These are phyloP conservation scores for Solanum ossicruentum DNA, from an alignment of 257 asterid genomes.

Conservation along the genomic window DNA sequence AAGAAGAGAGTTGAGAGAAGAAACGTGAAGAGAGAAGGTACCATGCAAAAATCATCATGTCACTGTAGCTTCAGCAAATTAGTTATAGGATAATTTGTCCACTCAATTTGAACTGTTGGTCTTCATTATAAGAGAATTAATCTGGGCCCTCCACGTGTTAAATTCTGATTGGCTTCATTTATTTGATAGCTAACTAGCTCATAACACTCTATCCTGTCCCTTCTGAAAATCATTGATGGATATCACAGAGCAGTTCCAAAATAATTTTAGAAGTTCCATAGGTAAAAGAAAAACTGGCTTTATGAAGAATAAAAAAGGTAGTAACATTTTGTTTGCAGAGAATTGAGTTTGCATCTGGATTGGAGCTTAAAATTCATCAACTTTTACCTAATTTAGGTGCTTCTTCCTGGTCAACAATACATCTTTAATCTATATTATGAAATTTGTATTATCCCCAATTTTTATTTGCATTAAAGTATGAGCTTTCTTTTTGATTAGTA, in stretches of 20 bases:
- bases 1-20: too few species aligned
- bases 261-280: neutral
- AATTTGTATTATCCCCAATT: neutral
- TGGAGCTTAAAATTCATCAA: neutral
- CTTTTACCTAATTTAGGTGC: neutral
- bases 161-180: too few species aligned
- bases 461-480: neutral
- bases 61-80: too few species aligned
- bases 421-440: neutral
- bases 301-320: neutral
- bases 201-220: neutral
- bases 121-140: too few species aligned
- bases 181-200: too few species aligned
- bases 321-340: neutral
- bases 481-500: neutral
- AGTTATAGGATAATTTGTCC: too few species aligned
- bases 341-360: neutral
- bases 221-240: neutral
- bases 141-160: too few species aligned
- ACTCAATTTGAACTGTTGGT: too few species aligned
- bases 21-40: too few species aligned
- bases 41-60: too few species aligned
- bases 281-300: neutral
- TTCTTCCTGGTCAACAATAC: neutral
- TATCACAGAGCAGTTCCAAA: neutral